These are phyloP conservation scores for Pistacia vera DNA, from an alignment of 345 rosid species.

Conservation along the genomic window DNA sequence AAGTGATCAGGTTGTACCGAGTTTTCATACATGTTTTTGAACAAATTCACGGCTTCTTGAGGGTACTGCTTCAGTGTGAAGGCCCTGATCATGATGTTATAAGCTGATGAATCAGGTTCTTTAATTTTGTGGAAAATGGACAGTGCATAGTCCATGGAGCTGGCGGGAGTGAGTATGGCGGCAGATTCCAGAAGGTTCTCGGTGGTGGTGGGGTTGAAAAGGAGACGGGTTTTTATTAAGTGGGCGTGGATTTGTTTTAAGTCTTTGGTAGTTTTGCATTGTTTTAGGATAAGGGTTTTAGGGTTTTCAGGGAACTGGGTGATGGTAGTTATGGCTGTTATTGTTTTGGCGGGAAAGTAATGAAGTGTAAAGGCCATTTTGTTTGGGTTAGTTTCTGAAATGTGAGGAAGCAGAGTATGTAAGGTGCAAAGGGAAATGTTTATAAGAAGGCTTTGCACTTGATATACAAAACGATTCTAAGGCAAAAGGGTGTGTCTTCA, in stretches of 20 bases:
- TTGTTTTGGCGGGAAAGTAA: slow-evolving; percentile 19
- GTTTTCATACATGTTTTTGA: slow-evolving; percentile 31
- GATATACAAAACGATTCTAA: neutral
- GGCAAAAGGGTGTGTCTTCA: neutral
- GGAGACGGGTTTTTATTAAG: slow-evolving; percentile 42
- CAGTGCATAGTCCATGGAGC: slow-evolving; percentile 42
- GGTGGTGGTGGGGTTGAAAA: slow-evolving; percentile 28
- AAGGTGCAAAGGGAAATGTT: neutral
- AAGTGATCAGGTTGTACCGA: slow-evolving; percentile 33
- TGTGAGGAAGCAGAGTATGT: neutral
- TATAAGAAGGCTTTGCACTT: neutral
- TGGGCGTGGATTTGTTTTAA: slow-evolving; percentile 42
- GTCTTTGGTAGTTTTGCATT: slow-evolving; percentile 44
- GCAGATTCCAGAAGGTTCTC: slow-evolving; percentile 44
- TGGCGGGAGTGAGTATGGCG: slow-evolving; percentile 31
- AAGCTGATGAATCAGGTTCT: slow-evolving; percentile 38
- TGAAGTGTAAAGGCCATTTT: slow-evolving; percentile 21
- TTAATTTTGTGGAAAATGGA: slow-evolving; percentile 39
- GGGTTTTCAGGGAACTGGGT: slow-evolving; percentile 35
- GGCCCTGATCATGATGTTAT: slow-evolving; percentile 49
- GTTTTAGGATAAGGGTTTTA: slow-evolving; percentile 24
- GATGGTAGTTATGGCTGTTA: slow-evolving; percentile 12
- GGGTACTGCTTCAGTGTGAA: slow-evolving; percentile 28
- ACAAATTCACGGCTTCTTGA: slow-evolving; percentile 31
- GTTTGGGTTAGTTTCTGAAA: neutral